Percentiles rank a stretch among this genome's conserved stretches.
phyloP scores from a whole-genome alignment of 805 yeast species.

The Lipomyces mesembrius region DNA sequence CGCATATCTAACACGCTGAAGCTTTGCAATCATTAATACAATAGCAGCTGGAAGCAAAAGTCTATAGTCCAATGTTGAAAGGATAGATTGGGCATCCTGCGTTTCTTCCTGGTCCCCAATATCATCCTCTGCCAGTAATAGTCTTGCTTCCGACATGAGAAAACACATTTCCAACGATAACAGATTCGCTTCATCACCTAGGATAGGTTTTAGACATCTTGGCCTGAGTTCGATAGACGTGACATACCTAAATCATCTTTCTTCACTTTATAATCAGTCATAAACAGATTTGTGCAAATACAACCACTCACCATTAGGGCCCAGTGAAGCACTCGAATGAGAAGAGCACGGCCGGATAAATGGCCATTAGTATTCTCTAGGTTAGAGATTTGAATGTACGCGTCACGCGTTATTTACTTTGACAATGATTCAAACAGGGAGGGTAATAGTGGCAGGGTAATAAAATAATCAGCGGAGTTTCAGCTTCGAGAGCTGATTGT shows the following conservation, averaged over 20 bases:
- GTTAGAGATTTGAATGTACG: background rate
- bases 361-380: too few species aligned
- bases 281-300: background rate
- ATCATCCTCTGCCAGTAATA: background rate
- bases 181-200: background rate
- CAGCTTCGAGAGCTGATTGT: background rate
- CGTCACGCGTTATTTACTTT: slow-evolving; percentile 1
- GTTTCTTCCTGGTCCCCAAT: too few species aligned
- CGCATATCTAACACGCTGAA: background rate
- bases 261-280: background rate
- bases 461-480: background rate
- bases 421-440: background rate
- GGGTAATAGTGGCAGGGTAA: background rate
- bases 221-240: background rate
- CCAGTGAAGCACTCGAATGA: slow-evolving; percentile 2
- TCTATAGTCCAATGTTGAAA: background rate
- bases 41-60: background rate
- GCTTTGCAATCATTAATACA: background rate
- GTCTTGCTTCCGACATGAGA: background rate
- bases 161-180: background rate
- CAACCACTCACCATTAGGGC: background rate
- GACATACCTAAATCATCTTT: background rate
- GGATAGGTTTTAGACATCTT: background rate
- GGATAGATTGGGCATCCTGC: too few species aligned
- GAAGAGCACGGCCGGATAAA: background rate